Conservation (phyloP, 1,284 basidiomycete genomes). For the Rhodotorula mucilaginosa region DNA sequence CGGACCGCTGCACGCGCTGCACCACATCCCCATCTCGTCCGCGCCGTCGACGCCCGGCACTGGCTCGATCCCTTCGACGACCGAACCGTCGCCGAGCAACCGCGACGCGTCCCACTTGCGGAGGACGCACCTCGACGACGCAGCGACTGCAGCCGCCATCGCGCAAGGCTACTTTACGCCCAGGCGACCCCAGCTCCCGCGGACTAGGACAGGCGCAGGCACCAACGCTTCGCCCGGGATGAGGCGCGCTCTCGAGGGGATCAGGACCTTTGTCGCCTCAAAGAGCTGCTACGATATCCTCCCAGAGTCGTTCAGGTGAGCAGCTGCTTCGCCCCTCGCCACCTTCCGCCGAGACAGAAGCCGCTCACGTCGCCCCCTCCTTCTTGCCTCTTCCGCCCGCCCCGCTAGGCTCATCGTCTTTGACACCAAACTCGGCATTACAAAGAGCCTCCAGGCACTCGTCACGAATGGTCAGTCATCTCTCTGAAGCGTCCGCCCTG, state of each 20-base stretch:
- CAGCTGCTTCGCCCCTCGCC: neutral
- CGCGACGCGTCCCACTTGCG: neutral
- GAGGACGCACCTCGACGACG: neutral
- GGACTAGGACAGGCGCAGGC: constrained; percentile 5
- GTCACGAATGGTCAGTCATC: constrained; percentile 70
- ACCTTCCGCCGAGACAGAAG: neutral
- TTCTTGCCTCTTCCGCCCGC: neutral
- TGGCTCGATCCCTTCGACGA: constrained; percentile 3
- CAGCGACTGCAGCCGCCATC: neutral
- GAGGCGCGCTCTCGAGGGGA: constrained; percentile 35
- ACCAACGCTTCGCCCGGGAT: constrained; percentile 16
- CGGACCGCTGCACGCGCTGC: neutral
- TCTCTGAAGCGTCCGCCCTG: neutral
- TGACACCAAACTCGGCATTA: constrained; percentile 89
- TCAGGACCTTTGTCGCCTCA: constrained; percentile 39
- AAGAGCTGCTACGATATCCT: constrained; percentile 46
- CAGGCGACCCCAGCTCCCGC: neutral
- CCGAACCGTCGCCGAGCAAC: constrained; percentile 16
- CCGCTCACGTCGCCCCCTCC: neutral
- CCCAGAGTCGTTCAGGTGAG: constrained; percentile 39
- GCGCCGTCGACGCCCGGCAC: constrained; percentile 1
- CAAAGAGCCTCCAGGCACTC: constrained; percentile 85
- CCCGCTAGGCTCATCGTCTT: constrained; percentile 76
- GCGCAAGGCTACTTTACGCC: neutral
- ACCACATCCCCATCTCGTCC: neutral